phyloP scores from a whole-genome alignment of 352 stramenopile species.

The Phytophthora pini region DNA sequence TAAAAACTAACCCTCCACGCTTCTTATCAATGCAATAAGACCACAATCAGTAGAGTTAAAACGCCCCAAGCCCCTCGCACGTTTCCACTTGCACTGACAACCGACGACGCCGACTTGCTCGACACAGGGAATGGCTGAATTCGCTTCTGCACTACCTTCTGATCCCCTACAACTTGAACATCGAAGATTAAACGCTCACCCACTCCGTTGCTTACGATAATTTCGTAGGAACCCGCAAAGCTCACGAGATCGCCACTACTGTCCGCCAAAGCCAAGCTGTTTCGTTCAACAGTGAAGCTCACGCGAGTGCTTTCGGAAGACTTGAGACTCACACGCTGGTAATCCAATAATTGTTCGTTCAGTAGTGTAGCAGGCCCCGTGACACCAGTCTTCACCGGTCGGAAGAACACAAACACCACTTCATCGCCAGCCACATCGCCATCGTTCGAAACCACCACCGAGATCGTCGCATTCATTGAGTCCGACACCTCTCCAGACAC shows the following conservation, averaged over 20 bases:
- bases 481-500: constrained; percentile 29
- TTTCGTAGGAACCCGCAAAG: constrained; percentile 69
- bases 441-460: constrained; percentile 57
- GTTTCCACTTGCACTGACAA: constrained; percentile 21
- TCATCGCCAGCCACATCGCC: constrained; percentile 56
- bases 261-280: constrained; percentile 52
- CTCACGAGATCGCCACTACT: constrained; percentile 48
- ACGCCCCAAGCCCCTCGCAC: too few species aligned
- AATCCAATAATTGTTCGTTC: constrained; percentile 75
- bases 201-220: constrained; percentile 71
- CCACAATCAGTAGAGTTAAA: too few species aligned
- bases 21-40: too few species aligned
- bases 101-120: background rate
- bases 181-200: constrained; percentile 53
- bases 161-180: constrained; percentile 1
- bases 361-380: constrained; percentile 60
- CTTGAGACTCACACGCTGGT: constrained; percentile 49
- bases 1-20: too few species aligned
- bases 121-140: constrained; percentile 1
- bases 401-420: constrained; percentile 75
- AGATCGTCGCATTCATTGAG: constrained; percentile 43
- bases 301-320: constrained; percentile 33
- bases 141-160: background rate
- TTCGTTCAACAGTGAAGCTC: constrained; percentile 41
- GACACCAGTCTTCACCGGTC: constrained; percentile 49